phyloP scores from a whole-genome alignment of 306 rosid species.

The Vigna nakashimae region DNA sequence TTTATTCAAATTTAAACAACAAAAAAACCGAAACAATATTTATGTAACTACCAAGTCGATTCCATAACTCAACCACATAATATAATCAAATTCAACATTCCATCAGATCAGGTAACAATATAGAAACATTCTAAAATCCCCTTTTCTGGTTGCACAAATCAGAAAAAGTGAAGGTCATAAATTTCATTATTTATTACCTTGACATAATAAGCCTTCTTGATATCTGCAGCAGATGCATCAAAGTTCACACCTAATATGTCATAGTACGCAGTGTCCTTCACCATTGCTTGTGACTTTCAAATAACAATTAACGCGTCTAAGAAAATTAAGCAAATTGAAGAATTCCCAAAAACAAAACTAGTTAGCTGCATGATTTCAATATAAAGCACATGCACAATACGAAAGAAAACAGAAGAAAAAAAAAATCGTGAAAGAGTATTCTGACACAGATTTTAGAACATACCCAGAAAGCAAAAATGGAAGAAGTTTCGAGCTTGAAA shows the following conservation, averaged over 20 bases:
- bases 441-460: slow-evolving; percentile 6
- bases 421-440: neutral
- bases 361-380: slow-evolving; percentile 3
- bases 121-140: slow-evolving; percentile 18
- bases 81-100: slow-evolving; percentile 8
- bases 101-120: neutral
- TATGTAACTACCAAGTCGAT: neutral
- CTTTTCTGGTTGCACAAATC: neutral
- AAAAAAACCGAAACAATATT: slow-evolving; percentile 27
- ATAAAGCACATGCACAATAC: neutral
- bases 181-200: slow-evolving; percentile 57
- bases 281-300: slow-evolving; percentile 60
- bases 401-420: neutral
- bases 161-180: slow-evolving; percentile 12
- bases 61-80: neutral
- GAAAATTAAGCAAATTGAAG: slow-evolving; percentile 36
- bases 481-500: slow-evolving; percentile 27
- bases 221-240: slow-evolving; percentile 77
- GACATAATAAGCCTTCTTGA: slow-evolving; percentile 90
- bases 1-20: neutral
- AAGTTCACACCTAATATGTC: slow-evolving; percentile 77
- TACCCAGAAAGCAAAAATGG: slow-evolving; percentile 30
- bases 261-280: slow-evolving; percentile 78
- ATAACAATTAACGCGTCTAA: slow-evolving; percentile 47
- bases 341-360: neutral